These are phyloP conservation scores for Monosporascus sp. DNA, from an alignment of 2,329 filamentous ascomycete species.

Conservation along the genomic window DNA sequence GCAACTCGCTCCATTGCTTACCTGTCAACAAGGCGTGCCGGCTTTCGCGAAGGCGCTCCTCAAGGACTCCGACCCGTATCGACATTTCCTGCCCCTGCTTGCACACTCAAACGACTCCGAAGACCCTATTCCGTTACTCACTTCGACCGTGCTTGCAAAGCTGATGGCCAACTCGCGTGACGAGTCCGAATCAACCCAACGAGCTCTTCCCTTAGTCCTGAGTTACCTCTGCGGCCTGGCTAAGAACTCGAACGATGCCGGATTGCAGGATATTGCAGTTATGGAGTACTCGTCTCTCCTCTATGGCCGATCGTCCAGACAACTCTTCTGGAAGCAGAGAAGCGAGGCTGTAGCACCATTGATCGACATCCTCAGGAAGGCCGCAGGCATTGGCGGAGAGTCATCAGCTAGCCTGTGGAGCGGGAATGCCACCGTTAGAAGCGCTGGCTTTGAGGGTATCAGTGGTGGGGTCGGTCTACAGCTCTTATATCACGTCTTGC, in stretches of 20 bases:
- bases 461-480: conserved; percentile 87
- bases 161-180: conserved; percentile 67
- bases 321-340: conserved; percentile 86
- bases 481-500: conserved; percentile 85
- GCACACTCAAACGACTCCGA: conserved; percentile 67
- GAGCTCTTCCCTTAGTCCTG: conserved; percentile 74
- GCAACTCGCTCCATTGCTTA: conserved; percentile 3
- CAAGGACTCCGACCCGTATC: conserved; percentile 71
- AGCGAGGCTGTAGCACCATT: conserved; percentile 79
- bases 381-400: conserved; percentile 64
- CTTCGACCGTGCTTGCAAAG: conserved; percentile 78
- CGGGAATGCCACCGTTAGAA: conserved; percentile 46
- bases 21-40: conserved; percentile 55
- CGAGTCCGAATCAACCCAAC: conserved; percentile 58
- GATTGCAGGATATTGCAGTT: conserved; percentile 91
- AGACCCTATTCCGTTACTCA: conserved; percentile 83
- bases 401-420: conserved; percentile 59
- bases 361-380: conserved; percentile 74
- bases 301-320: conserved; percentile 66
- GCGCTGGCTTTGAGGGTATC: conserved; percentile 57
- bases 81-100: conserved; percentile 78
- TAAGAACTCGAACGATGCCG: conserved; percentile 73
- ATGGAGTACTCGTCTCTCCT: conserved; percentile 84
- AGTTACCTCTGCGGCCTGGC: conserved; percentile 79
- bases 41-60: conserved; percentile 71